Evolutionary conservation across 352 stramenopile species (phyloP).

Genomic region (Elongisporangium senticosum): DNA sequence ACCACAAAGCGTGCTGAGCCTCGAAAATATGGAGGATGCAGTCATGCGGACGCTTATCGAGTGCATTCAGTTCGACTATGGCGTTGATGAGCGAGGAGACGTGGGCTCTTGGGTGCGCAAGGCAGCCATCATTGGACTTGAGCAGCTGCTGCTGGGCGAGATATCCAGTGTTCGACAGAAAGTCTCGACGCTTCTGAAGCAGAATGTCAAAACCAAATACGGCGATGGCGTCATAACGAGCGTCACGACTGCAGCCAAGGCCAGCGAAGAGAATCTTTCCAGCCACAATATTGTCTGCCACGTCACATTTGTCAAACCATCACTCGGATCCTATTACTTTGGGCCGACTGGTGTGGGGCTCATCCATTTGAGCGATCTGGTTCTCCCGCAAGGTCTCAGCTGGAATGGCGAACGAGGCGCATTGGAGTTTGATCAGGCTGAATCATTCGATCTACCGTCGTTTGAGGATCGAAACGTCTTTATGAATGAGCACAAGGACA

Average conservation of each 20-base stretch:
- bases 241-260: conserved; percentile 17
- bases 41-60: conserved; percentile 85
- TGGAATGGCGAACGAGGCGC: background rate
- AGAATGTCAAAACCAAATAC: conserved; percentile 26
- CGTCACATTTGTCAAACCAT: conserved; percentile 57
- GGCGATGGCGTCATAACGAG: conserved; percentile 32
- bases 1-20: conserved; percentile 31
- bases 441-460: conserved; percentile 18
- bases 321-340: conserved; percentile 73
- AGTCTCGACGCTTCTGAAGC: conserved; percentile 18
- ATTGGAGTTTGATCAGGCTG: conserved; percentile 4
- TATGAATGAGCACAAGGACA: conserved; percentile 2
- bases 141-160: conserved; percentile 64
- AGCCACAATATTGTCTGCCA: conserved; percentile 35
- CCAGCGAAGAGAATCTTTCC: conserved; percentile 1
- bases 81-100: conserved; percentile 95
- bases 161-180: conserved; percentile 11
- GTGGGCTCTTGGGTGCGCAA: conserved; percentile 97
- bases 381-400: background rate
- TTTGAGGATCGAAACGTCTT: conserved; percentile 15
- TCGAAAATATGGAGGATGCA: conserved; percentile 33
- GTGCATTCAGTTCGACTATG: conserved; percentile 93
- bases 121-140: conserved; percentile 90
- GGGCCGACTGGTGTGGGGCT: conserved; percentile 43
- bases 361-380: conserved; percentile 31